Percentiles rank a stretch among this genome's conserved stretches.
Evolutionary conservation across 352 stramenopile species (phyloP).

Genomic region (Pythium coloratum): DNA sequence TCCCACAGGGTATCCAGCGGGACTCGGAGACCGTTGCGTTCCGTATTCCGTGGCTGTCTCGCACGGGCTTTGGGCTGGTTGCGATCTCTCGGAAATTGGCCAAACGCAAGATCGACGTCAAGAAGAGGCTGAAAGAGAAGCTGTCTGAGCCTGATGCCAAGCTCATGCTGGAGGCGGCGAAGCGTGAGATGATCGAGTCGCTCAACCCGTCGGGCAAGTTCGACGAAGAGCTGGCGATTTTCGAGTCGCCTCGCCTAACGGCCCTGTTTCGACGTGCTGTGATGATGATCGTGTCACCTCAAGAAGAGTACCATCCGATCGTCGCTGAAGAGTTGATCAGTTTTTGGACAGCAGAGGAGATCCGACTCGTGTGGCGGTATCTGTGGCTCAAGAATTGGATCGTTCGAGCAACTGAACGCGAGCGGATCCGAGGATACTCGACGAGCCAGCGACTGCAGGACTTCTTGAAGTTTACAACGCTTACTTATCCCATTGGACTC

Average conservation of each 20-base stretch:
- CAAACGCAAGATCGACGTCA: conserved; percentile 77
- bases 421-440: conserved; percentile 63
- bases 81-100: conserved; percentile 60
- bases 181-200: conserved; percentile 43
- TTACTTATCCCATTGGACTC: conserved; percentile 65
- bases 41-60: conserved; percentile 57
- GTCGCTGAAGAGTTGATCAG: conserved; percentile 83
- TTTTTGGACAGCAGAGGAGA: conserved; percentile 71
- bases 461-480: conserved; percentile 64
- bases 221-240: conserved; percentile 67
- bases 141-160: conserved; percentile 60
- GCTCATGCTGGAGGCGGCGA: conserved; percentile 54
- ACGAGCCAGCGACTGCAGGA: conserved; percentile 68
- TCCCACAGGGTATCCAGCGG: conserved; percentile 62
- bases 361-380: conserved; percentile 81
- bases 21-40: conserved; percentile 60
- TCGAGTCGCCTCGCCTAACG: conserved; percentile 53
- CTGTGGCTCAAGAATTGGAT: conserved; percentile 88
- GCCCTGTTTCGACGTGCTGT: conserved; percentile 76
- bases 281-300: conserved; percentile 77
- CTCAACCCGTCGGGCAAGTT: conserved; percentile 55
- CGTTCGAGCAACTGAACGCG: conserved; percentile 68
- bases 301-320: conserved; percentile 74
- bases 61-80: conserved; percentile 61
- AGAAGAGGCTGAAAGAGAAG: conserved; percentile 75